Percentiles rank a stretch among this genome's conserved stretches.
Conservation (phyloP, 2,329 filamentous ascomycete species). For the Aspergillus brunneoviolaceus region DNA sequence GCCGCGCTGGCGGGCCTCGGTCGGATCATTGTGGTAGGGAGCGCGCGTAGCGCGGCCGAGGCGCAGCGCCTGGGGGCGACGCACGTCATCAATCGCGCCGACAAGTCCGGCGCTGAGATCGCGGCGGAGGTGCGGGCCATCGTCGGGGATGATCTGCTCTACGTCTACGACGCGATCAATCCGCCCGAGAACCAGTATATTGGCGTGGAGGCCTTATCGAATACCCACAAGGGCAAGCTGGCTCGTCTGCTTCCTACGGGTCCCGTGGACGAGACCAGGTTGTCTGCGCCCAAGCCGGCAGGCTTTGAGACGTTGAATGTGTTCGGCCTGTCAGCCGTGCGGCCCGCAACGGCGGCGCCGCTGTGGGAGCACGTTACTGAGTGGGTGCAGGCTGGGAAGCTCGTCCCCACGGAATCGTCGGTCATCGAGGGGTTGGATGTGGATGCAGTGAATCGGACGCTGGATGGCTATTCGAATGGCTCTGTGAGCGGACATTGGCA, state of each 20-base stretch:
- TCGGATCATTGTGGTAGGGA: slow-evolving; percentile 40
- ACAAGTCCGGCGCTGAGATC: slow-evolving; percentile 23
- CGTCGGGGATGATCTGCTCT: slow-evolving; percentile 42
- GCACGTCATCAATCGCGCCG: slow-evolving; percentile 43
- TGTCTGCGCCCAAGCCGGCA: slow-evolving; percentile 29
- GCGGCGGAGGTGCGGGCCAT: slow-evolving; percentile 33
- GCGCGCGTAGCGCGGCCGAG: slow-evolving; percentile 26
- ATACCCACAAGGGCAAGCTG: slow-evolving; percentile 35
- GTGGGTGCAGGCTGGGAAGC: no score
- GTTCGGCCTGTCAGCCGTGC: neutral
- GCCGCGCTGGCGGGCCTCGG: slow-evolving; percentile 36
- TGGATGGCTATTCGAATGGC: no score
- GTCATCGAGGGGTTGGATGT: no score
- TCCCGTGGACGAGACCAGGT: slow-evolving; percentile 25
- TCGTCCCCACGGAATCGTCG: no score
- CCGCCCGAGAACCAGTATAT: slow-evolving; percentile 26
- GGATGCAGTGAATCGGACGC: no score
- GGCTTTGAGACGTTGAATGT: slow-evolving; percentile 30
- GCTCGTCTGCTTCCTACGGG: slow-evolving; percentile 21
- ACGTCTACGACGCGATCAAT: slow-evolving; percentile 40
- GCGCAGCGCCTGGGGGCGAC: slow-evolving; percentile 42
- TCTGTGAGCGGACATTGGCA: no score
- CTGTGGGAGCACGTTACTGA: slow-evolving; percentile 33
- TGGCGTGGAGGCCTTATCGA: slow-evolving; percentile 37
- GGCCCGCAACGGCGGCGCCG: slow-evolving; percentile 26